phyloP scores from a whole-genome alignment of 805 yeast species.

The Barnettozyma vustinii region DNA sequence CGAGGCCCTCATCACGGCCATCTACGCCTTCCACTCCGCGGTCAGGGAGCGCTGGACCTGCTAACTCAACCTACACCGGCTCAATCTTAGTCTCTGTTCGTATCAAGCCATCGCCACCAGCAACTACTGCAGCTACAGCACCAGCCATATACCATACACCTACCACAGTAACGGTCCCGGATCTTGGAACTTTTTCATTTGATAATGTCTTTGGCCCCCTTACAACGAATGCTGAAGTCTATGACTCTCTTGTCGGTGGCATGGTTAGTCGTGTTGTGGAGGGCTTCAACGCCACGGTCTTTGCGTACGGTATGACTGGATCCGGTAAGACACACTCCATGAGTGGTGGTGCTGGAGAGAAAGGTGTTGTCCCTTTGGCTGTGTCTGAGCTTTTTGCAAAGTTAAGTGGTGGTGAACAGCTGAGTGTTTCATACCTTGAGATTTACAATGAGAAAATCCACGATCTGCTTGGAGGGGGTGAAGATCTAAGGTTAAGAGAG shows the following conservation, averaged over 20 bases:
- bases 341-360: conserved; percentile 53
- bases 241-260: conserved; percentile 46
- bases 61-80: conserved; percentile 32
- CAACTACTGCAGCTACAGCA: conserved; percentile 25
- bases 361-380: conserved; percentile 82
- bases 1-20: conserved; percentile 1
- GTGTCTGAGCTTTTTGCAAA: conserved; percentile 56
- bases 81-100: conserved; percentile 72
- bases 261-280: conserved; percentile 51
- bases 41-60: background rate
- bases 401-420: conserved; percentile 30
- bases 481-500: conserved; percentile 73
- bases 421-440: conserved; percentile 75
- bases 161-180: conserved; percentile 24
- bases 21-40: conserved; percentile 5
- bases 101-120: conserved; percentile 53
- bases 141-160: conserved; percentile 39
- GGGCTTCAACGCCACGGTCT: conserved; percentile 83
- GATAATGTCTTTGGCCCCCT: conserved; percentile 72
- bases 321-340: conserved; percentile 94
- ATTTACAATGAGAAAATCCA: conserved; percentile 89
- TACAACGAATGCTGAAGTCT: conserved; percentile 54
- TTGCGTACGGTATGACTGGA: conserved; percentile 97
- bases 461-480: conserved; percentile 49
- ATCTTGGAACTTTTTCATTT: conserved; percentile 62